Evolutionary conservation across 192 early-diverging fungal genomes (phyloP).

Genomic region (Diversispora eburnea): DNA sequence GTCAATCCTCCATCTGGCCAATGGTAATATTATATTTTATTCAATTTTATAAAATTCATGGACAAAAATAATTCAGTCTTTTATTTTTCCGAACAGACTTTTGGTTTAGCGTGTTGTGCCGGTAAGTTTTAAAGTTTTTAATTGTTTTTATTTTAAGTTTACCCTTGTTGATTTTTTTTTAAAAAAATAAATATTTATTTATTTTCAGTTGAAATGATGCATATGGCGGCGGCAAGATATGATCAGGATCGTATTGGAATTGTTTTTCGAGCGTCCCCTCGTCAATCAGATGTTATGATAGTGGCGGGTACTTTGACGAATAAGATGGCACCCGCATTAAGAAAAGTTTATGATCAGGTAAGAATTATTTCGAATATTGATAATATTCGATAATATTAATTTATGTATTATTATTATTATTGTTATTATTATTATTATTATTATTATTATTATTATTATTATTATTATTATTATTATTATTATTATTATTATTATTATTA

Average conservation of each 20-base stretch:
- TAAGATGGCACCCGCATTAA: constrained; percentile 84
- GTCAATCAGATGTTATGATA: constrained; percentile 99
- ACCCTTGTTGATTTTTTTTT: neutral
- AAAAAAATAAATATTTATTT: neutral
- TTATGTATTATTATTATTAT: neutral
- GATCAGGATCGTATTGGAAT: constrained; percentile 98
- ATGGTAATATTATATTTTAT: constrained; percentile 44
- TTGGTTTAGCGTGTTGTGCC: constrained; percentile 93
- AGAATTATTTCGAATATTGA: neutral
- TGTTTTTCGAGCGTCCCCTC: constrained; percentile 94
- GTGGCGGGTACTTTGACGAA: constrained; percentile 98
- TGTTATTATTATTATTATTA: neutral
- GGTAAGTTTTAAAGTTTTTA: constrained; percentile 34
- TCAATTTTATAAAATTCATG: neutral
- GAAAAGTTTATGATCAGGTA: constrained; percentile 64
- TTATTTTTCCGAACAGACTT: constrained; percentile 50
- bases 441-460: neutral
- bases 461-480: neutral
- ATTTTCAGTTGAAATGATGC: constrained; percentile 87
- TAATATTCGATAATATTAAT: constrained; percentile 6
- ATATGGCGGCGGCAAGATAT: constrained; percentile 93
- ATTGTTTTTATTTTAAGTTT: neutral
- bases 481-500: neutral
- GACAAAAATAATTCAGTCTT: neutral
- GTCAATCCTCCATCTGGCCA: constrained; percentile 88